phyloP scores from a whole-genome alignment of 1,139 yeast genomes.

The Martiniozyma asiatica region DNA sequence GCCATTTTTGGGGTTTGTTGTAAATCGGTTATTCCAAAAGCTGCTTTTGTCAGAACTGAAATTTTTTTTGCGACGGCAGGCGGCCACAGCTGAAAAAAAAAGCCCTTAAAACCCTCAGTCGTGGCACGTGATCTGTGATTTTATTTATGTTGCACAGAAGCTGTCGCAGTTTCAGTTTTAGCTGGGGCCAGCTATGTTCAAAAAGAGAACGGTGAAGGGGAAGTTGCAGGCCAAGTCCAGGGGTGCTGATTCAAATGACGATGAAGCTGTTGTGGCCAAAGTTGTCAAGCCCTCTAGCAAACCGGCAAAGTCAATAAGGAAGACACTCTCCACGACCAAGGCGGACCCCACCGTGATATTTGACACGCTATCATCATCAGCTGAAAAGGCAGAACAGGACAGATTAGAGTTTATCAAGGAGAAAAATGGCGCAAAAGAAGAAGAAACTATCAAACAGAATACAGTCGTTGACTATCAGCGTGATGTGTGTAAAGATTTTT shows the following conservation, averaged over 20 bases:
- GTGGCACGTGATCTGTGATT: conserved; percentile 4
- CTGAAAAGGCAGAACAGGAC: conserved; percentile 1
- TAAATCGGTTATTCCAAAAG: no score
- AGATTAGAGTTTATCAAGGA: no score
- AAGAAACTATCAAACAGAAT: conserved; percentile 40
- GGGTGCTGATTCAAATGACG: conserved; percentile 3
- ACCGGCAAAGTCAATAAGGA: neutral
- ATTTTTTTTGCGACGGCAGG: no score
- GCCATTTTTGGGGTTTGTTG: no score
- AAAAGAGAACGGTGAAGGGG: conserved; percentile 19
- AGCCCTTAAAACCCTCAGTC: conserved; percentile 4
- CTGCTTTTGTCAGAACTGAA: no score
- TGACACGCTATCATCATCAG: neutral
- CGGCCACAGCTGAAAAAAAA: no score
- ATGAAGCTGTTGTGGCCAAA: neutral
- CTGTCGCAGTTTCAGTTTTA: neutral
- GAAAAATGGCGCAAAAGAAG: neutral
- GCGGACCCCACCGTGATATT: neutral
- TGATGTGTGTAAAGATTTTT: conserved; percentile 87
- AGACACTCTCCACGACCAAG: neutral
- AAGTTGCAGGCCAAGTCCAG: conserved; percentile 1
- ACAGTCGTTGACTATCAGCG: conserved; percentile 84
- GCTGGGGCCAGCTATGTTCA: conserved; percentile 19
- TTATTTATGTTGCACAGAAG: neutral
- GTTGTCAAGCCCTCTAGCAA: neutral